Evolutionary conservation across 1,139 yeast genomes (phyloP).

Genomic region (Zygosaccharomyces pseudobailii): DNA sequence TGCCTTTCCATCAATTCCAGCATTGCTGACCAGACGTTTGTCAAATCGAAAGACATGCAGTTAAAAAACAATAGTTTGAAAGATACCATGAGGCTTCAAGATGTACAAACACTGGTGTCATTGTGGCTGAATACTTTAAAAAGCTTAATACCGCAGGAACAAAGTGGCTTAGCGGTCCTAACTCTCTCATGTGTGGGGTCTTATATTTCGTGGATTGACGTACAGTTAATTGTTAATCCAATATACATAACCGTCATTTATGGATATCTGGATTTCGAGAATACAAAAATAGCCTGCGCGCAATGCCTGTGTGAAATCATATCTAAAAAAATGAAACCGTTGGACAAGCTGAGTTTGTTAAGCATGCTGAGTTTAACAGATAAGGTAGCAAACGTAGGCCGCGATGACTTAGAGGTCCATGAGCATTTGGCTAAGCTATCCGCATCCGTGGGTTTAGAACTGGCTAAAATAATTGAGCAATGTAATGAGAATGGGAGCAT

Average conservation of each 20-base stretch:
- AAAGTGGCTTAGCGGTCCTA: slow-evolving; percentile 24
- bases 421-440: slow-evolving; percentile 73
- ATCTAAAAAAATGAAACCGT: slow-evolving; percentile 86
- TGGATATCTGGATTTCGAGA: slow-evolving; percentile 50
- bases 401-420: slow-evolving; percentile 56
- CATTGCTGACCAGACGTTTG: slow-evolving; percentile 85
- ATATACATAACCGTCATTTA: slow-evolving; percentile 60
- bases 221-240: slow-evolving; percentile 66
- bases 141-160: slow-evolving; percentile 20
- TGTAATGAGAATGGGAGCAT: slow-evolving; percentile 30
- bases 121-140: slow-evolving; percentile 64
- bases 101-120: slow-evolving; percentile 61
- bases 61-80: slow-evolving; percentile 69
- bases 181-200: slow-evolving; percentile 55
- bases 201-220: slow-evolving; percentile 94
- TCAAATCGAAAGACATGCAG: slow-evolving; percentile 56
- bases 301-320: slow-evolving; percentile 75
- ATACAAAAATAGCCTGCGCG: slow-evolving; percentile 58
- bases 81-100: slow-evolving; percentile 74
- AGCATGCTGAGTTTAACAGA: slow-evolving; percentile 61
- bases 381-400: slow-evolving; percentile 33
- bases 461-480: slow-evolving; percentile 48
- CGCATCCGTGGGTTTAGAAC: slow-evolving; percentile 71
- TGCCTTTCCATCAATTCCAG: slow-evolving; percentile 77
- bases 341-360: slow-evolving; percentile 76